Evolutionary conservation across 1,284 basidiomycete species (phyloP).

Genomic region (Dichomitus squalens): DNA sequence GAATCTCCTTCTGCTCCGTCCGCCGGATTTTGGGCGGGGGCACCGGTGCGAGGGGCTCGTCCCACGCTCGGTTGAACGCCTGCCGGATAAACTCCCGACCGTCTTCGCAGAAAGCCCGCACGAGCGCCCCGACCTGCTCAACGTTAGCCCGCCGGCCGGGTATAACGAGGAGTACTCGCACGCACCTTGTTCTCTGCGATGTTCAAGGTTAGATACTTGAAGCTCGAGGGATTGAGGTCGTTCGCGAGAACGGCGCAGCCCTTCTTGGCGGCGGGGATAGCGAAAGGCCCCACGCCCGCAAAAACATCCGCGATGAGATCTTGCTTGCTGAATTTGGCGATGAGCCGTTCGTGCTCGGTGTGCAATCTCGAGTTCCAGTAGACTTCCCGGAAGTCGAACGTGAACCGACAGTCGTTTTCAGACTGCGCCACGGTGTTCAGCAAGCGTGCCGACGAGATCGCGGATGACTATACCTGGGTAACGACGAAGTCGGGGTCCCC

Average conservation of each 20-base stretch:
- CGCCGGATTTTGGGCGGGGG: conserved; percentile 51
- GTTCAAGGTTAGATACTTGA: conserved; percentile 80
- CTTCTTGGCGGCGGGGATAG: conserved; percentile 89
- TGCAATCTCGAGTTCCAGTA: conserved; percentile 98
- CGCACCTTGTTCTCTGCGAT: conserved; percentile 73
- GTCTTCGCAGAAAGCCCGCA: conserved; percentile 78
- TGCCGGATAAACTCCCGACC: conserved; percentile 82
- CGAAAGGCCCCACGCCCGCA: conserved; percentile 97
- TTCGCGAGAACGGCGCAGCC: conserved; percentile 90
- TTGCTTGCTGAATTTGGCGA: conserved; percentile 65
- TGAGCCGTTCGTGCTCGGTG: conserved; percentile 88
- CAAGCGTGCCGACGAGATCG: background rate
- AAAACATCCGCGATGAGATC: conserved; percentile 93
- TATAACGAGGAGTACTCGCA: conserved; percentile 9
- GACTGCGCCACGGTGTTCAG: conserved; percentile 44
- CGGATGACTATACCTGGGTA: conserved; percentile 62
- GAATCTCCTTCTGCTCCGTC: conserved; percentile 39
- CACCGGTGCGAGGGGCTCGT: conserved; percentile 65
- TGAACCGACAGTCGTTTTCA: conserved; percentile 86
- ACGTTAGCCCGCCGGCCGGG: background rate
- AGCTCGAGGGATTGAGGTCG: conserved; percentile 91
- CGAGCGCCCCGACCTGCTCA: conserved; percentile 64
- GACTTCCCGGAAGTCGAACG: conserved; percentile 93
- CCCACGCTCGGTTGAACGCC: conserved; percentile 55
- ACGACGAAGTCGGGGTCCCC: conserved; percentile 88